Evolutionary conservation across 805 yeast species (phyloP), one percentile per base, ranked within the genome.

Genomic region (Wickerhamiella brachini): DNA sequence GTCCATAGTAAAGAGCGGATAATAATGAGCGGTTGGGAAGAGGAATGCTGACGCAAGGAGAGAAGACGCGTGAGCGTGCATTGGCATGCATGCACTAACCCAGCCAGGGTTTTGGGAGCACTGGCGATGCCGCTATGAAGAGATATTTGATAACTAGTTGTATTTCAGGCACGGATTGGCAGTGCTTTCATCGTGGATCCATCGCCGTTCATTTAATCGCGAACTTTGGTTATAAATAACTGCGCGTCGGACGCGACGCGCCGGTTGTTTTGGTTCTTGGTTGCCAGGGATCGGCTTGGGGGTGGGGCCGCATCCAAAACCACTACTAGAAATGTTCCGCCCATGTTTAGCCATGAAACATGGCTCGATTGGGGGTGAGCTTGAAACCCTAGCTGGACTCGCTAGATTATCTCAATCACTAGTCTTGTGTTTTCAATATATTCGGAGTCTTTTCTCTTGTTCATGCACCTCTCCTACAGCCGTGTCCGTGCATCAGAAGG

Each of bases 1-100:
- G 20, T 45, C 51, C 47, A 48, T 48, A 15, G 34, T 44, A 22
- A 44, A 44, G 41, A 37, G 20, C 41, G 41, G 41, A 37, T 17
- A 37, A 37, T 37, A 15, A 20, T n/a, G 41, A n/a, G 41, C 17
- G 41, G 41, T 37, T 37, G 41, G 41, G 41, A 37, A 37, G 41
- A 37, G 41, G 41, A 37, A 37, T 37, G 41, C 41, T 37, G 41
- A 37, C 41, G 41, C 41, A 37, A 37, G 41, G 41, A 37, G 41
- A 17, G 10, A 37, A 37, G 20, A 37, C 41, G 41, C 41, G 41
- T 37, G 41, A 9, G n/a, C 41, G 41, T 37, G 41, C 41, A 37
- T 37, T 37, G 41, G 41, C 13, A 37, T 37, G 41, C 41, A 37
- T 37, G 41, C 20, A 17, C 34, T 37, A 15, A 37, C 20, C 20